Percentiles rank a stretch among this genome's conserved stretches.
phyloP scores from a whole-genome alignment of 441 rosid species.

The Adansonia madagascariensis region DNA sequence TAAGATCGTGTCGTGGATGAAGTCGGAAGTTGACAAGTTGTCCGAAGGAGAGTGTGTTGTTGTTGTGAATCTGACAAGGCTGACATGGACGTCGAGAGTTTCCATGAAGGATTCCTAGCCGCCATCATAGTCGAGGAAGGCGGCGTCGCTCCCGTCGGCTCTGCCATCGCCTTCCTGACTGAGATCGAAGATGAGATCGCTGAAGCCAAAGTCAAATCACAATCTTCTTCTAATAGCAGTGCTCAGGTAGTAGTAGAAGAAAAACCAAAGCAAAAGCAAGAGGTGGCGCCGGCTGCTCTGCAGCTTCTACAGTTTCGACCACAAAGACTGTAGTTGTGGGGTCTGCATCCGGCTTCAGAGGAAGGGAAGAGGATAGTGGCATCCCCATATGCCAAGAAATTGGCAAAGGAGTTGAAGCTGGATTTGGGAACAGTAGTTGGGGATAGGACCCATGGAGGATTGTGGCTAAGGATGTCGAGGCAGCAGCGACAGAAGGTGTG shows the following conservation, averaged over 20 bases:
- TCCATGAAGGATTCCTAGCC: slow-evolving; percentile 83
- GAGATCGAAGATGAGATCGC: slow-evolving; percentile 72
- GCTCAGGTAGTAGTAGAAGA: neutral
- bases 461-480: slow-evolving; percentile 90
- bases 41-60: slow-evolving; percentile 87
- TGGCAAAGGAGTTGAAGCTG: slow-evolving; percentile 81
- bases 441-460: slow-evolving; percentile 87
- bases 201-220: slow-evolving; percentile 60
- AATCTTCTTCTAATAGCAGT: slow-evolving; percentile 31
- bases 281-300: neutral
- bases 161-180: slow-evolving; percentile 87
- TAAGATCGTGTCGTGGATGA: slow-evolving; percentile 89
- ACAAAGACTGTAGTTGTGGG: slow-evolving; percentile 25
- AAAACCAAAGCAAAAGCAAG: slow-evolving; percentile 8
- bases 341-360: slow-evolving; percentile 70
- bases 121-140: slow-evolving; percentile 95
- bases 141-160: slow-evolving; percentile 84
- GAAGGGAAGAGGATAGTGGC: slow-evolving; percentile 90
- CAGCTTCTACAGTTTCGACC: slow-evolving; percentile 19
- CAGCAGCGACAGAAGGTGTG: slow-evolving; percentile 37
- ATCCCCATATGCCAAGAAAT: slow-evolving; percentile 90
- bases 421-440: slow-evolving; percentile 62
- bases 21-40: slow-evolving; percentile 87
- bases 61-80: slow-evolving; percentile 92
- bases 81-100: slow-evolving; percentile 98